A percentile compares a stretch with the other conserved stretches of the same genome.
Conservation (phyloP, 1,139 yeast species). For the Saccharomyces hybrid region DNA sequence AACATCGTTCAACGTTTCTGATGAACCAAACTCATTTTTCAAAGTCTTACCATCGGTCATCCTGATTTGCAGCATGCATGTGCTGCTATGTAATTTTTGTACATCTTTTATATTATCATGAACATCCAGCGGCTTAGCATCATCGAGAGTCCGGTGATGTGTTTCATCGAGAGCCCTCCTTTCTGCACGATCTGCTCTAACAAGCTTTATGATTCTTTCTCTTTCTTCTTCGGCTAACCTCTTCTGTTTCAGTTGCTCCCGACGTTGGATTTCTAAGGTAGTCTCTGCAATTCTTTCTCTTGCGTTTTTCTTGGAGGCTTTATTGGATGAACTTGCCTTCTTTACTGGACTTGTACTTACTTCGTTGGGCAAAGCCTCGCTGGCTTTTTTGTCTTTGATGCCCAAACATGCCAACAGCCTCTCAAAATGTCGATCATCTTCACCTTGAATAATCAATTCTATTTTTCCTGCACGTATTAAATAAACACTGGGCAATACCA, state of each 20-base stretch:
- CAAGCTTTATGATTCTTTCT: constrained; percentile 42
- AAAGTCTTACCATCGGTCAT: constrained; percentile 22
- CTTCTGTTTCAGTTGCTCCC: constrained; percentile 35
- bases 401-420: constrained; percentile 2
- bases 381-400: background rate
- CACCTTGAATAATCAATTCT: constrained; percentile 37
- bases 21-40: constrained; percentile 19
- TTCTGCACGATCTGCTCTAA: constrained; percentile 23
- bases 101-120: constrained; percentile 15
- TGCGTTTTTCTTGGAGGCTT: constrained; percentile 15
- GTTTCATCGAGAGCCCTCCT: constrained; percentile 10
- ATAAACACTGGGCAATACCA: constrained; percentile 42
- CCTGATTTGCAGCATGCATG: constrained; percentile 22
- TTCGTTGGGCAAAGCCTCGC: background rate
- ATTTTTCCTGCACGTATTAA: constrained; percentile 42
- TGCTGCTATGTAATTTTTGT: constrained; percentile 3
- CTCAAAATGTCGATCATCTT: constrained; percentile 7
- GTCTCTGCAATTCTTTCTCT: constrained; percentile 37
- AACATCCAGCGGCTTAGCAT: constrained; percentile 6
- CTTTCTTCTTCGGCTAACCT: constrained; percentile 41
- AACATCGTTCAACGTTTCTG: constrained; percentile 35
- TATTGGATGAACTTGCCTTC: constrained; percentile 1
- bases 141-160: constrained; percentile 2
- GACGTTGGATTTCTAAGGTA: constrained; percentile 36
- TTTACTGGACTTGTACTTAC: background rate